These are phyloP conservation scores for Cercospora nicotianae DNA, from an alignment of 2,329 filamentous ascomycete species.

Conservation along the genomic window DNA sequence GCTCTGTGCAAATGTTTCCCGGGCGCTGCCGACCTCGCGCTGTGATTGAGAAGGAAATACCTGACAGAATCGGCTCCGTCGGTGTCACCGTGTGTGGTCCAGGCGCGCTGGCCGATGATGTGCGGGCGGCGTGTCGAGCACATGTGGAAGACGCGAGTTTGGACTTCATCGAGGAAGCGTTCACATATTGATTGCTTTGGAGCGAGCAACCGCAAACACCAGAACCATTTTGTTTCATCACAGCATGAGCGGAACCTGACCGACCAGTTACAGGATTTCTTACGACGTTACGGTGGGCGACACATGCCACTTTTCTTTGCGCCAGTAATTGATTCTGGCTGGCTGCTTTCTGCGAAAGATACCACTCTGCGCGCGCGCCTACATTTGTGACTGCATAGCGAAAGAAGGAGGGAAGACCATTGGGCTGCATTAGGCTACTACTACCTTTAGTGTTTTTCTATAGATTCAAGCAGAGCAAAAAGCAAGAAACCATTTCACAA, in stretches of 20 bases:
- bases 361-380: slow-evolving; percentile 15
- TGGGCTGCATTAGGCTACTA: slow-evolving; percentile 1
- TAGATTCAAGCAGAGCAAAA: slow-evolving; percentile 1
- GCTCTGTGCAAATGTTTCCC: slow-evolving; percentile 61
- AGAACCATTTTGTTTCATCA: not conserved
- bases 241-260: slow-evolving; percentile 7
- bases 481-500: not conserved
- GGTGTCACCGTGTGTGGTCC: slow-evolving; percentile 64
- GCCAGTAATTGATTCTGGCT: slow-evolving; percentile 6
- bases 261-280: not conserved
- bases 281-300: slow-evolving; percentile 17
- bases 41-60: slow-evolving; percentile 59
- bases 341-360: slow-evolving; percentile 15
- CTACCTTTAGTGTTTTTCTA: slow-evolving; percentile 11
- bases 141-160: slow-evolving; percentile 55
- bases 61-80: slow-evolving; percentile 49
- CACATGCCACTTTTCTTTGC: slow-evolving; percentile 11
- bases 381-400: slow-evolving; percentile 8
- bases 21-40: slow-evolving; percentile 58
- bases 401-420: not conserved
- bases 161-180: slow-evolving; percentile 66
- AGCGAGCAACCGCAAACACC: not conserved
- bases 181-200: slow-evolving; percentile 45
- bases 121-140: slow-evolving; percentile 55
- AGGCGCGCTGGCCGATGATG: slow-evolving; percentile 63